A percentile compares a stretch with the other conserved stretches of the same genome.
Evolutionary conservation across 2,329 filamentous ascomycete species (phyloP).

Genomic region (Trichoderma semiorbis): DNA sequence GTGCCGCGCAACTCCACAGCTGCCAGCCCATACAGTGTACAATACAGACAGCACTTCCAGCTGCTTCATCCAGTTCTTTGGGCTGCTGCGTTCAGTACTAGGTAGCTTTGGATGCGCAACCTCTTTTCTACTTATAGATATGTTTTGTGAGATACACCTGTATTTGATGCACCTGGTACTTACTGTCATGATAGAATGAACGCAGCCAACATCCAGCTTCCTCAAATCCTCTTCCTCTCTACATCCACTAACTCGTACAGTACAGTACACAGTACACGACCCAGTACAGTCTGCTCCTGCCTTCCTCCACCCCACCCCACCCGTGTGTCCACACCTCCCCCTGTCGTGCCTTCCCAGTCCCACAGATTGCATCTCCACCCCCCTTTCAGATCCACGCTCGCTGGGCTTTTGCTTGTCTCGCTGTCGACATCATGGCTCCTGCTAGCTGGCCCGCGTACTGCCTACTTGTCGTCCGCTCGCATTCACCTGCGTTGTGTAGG

Average conservation of each 20-base stretch:
- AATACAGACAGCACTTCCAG: not conserved
- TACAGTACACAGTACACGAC: not conserved
- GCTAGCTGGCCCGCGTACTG: conserved; percentile 1
- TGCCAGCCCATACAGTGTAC: not conserved
- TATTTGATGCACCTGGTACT: not conserved
- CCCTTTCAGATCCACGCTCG: conserved; percentile 20
- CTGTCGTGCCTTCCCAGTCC: conserved; percentile 13
- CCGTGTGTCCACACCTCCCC: conserved; percentile 3
- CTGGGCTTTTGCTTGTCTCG: conserved; percentile 10
- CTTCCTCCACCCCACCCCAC: conserved; percentile 10
- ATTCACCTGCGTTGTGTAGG: not conserved
- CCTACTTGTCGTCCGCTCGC: not conserved
- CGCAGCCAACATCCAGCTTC: not conserved
- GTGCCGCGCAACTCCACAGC: not conserved
- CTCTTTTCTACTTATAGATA: not conserved
- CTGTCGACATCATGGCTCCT: conserved; percentile 20
- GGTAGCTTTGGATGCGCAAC: not conserved
- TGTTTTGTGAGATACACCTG: too few species aligned
- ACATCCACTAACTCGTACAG: not conserved
- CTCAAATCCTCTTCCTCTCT: not conserved
- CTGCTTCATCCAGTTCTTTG: not conserved
- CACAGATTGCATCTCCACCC: conserved; percentile 21
- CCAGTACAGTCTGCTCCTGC: not conserved
- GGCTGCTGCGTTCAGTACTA: not conserved
- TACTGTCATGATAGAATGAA: not conserved